phyloP scores from a whole-genome alignment of 768 basidiomycete genomes.

The Dioszegia aurantiaca region DNA sequence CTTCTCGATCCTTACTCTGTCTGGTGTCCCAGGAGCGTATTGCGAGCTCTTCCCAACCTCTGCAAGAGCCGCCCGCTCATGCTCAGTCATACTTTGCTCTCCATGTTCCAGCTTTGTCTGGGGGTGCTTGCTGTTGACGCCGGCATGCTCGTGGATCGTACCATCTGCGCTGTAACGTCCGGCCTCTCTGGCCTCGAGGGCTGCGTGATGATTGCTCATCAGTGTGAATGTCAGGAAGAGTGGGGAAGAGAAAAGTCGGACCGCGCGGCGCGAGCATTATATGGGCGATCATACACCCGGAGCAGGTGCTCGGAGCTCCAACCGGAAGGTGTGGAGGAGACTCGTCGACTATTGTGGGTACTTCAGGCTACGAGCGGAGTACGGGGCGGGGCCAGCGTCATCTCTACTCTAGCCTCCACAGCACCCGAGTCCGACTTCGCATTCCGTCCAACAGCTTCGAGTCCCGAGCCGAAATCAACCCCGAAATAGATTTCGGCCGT shows the following conservation, averaged over 20 bases:
- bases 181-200: slow-evolving; percentile 5
- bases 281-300: too few species aligned
- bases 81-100: slow-evolving; percentile 11
- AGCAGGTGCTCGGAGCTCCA: too few species aligned
- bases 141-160: background rate
- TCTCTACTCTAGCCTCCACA: background rate
- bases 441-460: too few species aligned
- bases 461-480: too few species aligned
- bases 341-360: background rate
- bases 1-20: slow-evolving; percentile 42
- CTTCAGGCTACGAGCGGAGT: background rate
- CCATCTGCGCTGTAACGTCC: background rate
- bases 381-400: background rate
- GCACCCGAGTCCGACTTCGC: too few species aligned
- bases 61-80: slow-evolving; percentile 11
- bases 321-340: background rate
- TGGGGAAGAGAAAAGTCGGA: too few species aligned
- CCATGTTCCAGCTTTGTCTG: slow-evolving; percentile 7
- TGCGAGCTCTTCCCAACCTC: slow-evolving; percentile 17
- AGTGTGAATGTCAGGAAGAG: background rate
- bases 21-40: slow-evolving; percentile 21
- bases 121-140: background rate
- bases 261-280: too few species aligned
- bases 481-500: too few species aligned
- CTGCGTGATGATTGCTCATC: slow-evolving; percentile 6